Evolutionary conservation across 805 yeast species (phyloP).

Genomic region (Starmerella sp.): DNA sequence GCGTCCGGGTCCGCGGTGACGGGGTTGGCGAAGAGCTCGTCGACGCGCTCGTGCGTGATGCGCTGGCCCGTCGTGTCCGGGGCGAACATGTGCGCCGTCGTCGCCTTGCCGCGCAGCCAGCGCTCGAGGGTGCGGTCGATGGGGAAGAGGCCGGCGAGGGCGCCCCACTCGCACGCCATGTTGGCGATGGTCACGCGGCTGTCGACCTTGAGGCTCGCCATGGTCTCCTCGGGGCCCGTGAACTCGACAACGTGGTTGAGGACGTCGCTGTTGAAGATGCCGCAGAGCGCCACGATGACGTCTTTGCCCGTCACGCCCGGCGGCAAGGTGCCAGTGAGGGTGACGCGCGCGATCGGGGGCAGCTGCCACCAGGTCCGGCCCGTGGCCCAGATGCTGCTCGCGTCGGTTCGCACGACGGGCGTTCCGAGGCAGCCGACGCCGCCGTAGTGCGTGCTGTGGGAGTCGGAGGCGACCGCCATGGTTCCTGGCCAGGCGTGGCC

Average conservation of each 20-base stretch:
- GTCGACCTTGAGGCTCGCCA: conserved; percentile 24
- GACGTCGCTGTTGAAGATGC: conserved; percentile 80
- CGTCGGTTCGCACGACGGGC: conserved; percentile 96
- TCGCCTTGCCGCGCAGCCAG: conserved; percentile 48
- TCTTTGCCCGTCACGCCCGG: conserved; percentile 94
- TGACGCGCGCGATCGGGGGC: conserved; percentile 95
- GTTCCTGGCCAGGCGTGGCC: conserved; percentile 95
- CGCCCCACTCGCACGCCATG: conserved; percentile 95
- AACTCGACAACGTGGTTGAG: conserved; percentile 45
- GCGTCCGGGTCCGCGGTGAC: conserved; percentile 63
- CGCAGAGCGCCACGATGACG: conserved; percentile 92
- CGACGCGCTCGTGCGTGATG: conserved; percentile 52
- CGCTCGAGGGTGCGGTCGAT: conserved; percentile 65
- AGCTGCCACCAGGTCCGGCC: conserved; percentile 99
- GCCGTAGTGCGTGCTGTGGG: conserved; percentile 96
- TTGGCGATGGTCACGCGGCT: conserved; percentile 71
- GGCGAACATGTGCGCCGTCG: too few relatives aligned
- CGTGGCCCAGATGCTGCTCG: conserved; percentile 98
- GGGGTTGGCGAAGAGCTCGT: conserved; percentile 37
- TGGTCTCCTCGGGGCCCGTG: conserved; percentile 26
- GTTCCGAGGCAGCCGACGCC: conserved; percentile 95
- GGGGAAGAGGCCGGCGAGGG: conserved; percentile 94
- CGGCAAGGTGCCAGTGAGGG: conserved; percentile 69
- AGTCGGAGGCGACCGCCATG: conserved; percentile 91
- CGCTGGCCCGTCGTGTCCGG: too few relatives aligned